Evolutionary conservation across 805 yeast species (phyloP).

Genomic region (Wickerhamomyces strasburgensis): DNA sequence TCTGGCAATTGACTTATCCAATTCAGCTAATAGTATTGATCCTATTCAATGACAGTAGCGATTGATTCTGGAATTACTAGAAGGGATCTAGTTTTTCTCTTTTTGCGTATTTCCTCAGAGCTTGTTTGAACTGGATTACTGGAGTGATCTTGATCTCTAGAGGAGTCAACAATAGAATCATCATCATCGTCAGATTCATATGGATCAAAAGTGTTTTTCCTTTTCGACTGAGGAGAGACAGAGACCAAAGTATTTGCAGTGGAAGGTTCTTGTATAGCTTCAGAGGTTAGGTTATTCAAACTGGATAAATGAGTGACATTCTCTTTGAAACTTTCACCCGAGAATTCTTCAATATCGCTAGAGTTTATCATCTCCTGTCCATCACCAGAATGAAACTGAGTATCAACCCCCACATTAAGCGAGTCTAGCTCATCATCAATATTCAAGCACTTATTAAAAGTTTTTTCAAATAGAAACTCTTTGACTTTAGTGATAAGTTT

Average conservation of each 20-base stretch:
- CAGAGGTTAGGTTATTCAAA: slow-evolving; percentile 3
- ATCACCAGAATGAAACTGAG: background rate
- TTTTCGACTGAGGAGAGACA: background rate
- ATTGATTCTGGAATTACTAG: background rate
- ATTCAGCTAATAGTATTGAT: background rate
- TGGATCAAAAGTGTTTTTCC: too few relatives aligned
- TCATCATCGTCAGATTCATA: background rate
- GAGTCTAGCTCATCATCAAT: slow-evolving; percentile 13
- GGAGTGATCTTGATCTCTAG: background rate
- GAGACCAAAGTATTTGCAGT: background rate
- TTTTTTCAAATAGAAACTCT: slow-evolving; percentile 6
- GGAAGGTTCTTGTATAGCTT: background rate
- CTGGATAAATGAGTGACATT: slow-evolving; percentile 2
- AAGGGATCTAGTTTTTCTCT: background rate
- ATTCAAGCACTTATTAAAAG: slow-evolving; percentile 12
- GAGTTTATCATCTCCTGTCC: background rate
- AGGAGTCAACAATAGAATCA: background rate
- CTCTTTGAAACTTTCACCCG: background rate
- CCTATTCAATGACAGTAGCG: background rate
- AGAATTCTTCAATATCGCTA: slow-evolving; percentile 1
- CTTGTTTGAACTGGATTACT: background rate
- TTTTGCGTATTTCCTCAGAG: background rate
- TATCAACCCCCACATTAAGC: background rate
- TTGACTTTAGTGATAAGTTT: background rate
- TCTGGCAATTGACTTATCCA: too few relatives aligned